Base-by-base conservation (phyloP, 306 rosid species). In the Cicer bijugum region DNA sequence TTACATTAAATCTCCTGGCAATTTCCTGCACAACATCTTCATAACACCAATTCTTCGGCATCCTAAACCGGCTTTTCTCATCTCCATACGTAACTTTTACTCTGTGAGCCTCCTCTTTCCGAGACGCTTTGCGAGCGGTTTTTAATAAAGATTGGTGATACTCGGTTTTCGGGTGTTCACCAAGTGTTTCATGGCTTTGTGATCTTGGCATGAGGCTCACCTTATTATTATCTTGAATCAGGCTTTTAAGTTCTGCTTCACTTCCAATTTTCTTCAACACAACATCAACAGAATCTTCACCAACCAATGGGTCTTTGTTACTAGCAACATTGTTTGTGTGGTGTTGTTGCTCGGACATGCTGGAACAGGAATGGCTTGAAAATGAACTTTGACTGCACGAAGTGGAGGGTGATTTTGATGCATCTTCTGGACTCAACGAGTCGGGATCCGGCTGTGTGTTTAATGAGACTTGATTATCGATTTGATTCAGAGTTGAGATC, bases 361-460 rank as follows among this genome's bases (percentile, higher is more conserved):
- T 89, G 79, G 97, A 89, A 85, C 87, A 88, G 55, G 95, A 78
- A 11, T 83, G 97, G 84, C 93, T 91, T 60, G 99, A 91, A 71
- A 82, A 81, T 61, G 97, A 90, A 76, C 84, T 82, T 70, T 88
- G 99, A 59, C 89, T 78, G 79, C 91, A 74, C 3, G 92, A 87
- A 9, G 93, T 89, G 5, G 91, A 84, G 43, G 83, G 85, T 17
- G 97, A 86, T 77, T 89, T 90, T 1, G 96, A 87, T 50, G 89
- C 75, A 19, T 82, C 90, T 81, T 78, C 81, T 7, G 88, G 83
- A 72, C 79, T 80, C 71, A 75, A 67, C 15, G 84, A 69, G 77
- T 76, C 85, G 33, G 69, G 84, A 67, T 84, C 90, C 2, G 80
- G 76, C 48, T 65, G 81, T 62, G 75, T 33, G 79, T 71, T 76